Conservation (phyloP, 768 basidiomycete genomes). For the Hygrocybe coccinea region DNA sequence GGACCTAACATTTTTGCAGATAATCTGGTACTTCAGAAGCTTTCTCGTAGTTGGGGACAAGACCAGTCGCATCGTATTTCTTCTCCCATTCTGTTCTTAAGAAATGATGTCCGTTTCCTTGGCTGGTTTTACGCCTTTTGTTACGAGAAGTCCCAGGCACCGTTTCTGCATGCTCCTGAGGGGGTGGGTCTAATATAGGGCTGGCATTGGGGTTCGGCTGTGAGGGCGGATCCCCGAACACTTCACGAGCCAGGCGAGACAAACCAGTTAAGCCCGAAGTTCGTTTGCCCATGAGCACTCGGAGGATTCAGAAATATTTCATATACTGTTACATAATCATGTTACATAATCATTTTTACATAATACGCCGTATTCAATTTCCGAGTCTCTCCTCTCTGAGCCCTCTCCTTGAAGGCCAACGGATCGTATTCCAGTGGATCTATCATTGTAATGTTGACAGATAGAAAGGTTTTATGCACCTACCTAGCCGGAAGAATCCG, state of each 20-base stretch:
- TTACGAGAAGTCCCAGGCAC: slow-evolving; percentile 17
- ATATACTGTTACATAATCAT: no score
- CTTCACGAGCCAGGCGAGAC: slow-evolving; percentile 39
- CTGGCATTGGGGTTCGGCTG: not conserved
- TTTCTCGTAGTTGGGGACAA: slow-evolving; percentile 67
- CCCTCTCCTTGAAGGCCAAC: no score
- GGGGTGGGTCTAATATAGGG: not conserved
- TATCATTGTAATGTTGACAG: no score
- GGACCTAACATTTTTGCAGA: slow-evolving; percentile 73
- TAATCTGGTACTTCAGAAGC: slow-evolving; percentile 67
- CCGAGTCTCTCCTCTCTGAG: no score
- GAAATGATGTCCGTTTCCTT: not conserved
- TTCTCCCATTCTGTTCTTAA: slow-evolving; percentile 2
- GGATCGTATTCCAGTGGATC: no score
- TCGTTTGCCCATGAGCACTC: slow-evolving; percentile 45
- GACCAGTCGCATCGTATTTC: slow-evolving; percentile 63
- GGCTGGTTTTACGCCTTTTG: not conserved
- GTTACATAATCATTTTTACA: no score
- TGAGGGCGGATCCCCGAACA: slow-evolving; percentile 26
- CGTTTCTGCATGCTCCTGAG: not conserved
- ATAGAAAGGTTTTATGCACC: no score
- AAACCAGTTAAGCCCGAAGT: slow-evolving; percentile 42
- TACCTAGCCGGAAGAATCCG: no score
- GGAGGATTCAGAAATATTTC: no score
- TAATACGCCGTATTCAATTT: no score